Evolutionary conservation across 176 grass and related monocot species (phyloP).

Genomic region (Secale cereale): DNA sequence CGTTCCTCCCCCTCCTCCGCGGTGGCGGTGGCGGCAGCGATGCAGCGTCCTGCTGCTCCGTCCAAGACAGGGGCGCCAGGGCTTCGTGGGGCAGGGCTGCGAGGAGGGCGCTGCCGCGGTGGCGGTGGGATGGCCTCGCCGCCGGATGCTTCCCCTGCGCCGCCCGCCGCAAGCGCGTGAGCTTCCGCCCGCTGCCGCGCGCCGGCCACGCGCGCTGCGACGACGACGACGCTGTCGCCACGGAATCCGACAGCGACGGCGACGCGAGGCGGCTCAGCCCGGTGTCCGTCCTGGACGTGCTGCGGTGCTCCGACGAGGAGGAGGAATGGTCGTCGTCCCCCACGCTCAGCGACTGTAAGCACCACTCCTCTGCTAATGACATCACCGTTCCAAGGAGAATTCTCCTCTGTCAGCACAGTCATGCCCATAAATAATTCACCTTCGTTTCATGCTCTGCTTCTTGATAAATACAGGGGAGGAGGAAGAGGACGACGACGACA

Average conservation of each 20-base stretch:
- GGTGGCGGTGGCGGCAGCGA: background rate
- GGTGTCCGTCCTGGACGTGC: slow-evolving; percentile 65
- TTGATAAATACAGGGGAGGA: slow-evolving; percentile 11
- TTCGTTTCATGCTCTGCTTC: background rate
- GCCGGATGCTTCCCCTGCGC: slow-evolving; percentile 15
- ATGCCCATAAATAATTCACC: background rate
- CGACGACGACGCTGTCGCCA: background rate
- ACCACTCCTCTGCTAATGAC: background rate
- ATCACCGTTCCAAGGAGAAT: background rate
- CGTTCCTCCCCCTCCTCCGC: slow-evolving; percentile 41
- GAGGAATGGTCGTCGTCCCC: slow-evolving; percentile 11
- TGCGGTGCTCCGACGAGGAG: slow-evolving; percentile 47
- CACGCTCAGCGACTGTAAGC: background rate
- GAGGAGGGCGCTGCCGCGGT: background rate
- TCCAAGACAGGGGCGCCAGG: background rate
- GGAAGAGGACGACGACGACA: slow-evolving; percentile 12
- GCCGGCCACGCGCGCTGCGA: background rate
- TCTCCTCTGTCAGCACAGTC: background rate
- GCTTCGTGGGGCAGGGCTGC: background rate
- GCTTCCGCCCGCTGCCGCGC: slow-evolving; percentile 23
- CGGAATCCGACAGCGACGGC: background rate
- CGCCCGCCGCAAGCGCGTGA: background rate
- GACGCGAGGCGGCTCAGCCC: slow-evolving; percentile 54
- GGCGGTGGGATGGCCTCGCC: background rate
- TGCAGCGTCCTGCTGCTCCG: slow-evolving; percentile 21